Evolutionary conservation across 1,284 basidiomycete species (phyloP).

Genomic region (Rhodofomes roseus): DNA sequence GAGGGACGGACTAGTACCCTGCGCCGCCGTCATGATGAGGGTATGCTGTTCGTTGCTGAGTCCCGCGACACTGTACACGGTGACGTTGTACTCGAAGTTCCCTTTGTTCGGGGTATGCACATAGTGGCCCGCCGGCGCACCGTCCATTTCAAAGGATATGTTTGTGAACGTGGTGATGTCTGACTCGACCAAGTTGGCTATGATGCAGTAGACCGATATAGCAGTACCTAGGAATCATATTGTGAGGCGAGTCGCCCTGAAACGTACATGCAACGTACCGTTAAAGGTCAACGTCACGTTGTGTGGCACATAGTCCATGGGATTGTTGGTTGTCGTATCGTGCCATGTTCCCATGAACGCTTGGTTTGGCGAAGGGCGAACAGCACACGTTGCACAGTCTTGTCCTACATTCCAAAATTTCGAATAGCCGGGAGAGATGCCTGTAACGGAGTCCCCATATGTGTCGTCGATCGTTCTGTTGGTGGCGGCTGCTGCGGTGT

Average conservation of each 20-base stretch:
- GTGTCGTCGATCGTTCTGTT: background rate
- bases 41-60: background rate
- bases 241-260: background rate
- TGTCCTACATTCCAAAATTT: background rate
- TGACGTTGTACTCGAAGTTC: background rate
- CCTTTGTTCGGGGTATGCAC: background rate
- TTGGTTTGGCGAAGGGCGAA: background rate
- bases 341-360: background rate
- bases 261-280: background rate
- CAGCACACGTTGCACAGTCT: background rate
- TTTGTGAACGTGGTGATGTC: background rate
- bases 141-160: background rate
- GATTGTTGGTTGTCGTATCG: background rate
- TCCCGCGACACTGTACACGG: background rate
- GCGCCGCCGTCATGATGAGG: background rate
- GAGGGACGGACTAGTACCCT: background rate
- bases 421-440: background rate
- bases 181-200: background rate
- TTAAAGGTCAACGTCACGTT: background rate
- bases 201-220: conserved; percentile 2
- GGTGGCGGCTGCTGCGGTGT: background rate
- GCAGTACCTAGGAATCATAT: background rate
- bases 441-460: conserved; percentile 3
- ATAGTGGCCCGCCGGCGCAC: background rate
- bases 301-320: background rate